Percentiles rank a stretch among this genome's conserved stretches.
Evolutionary conservation across 164 flowering plant species (phyloP).

Genomic region (Tetracentron sinense): DNA sequence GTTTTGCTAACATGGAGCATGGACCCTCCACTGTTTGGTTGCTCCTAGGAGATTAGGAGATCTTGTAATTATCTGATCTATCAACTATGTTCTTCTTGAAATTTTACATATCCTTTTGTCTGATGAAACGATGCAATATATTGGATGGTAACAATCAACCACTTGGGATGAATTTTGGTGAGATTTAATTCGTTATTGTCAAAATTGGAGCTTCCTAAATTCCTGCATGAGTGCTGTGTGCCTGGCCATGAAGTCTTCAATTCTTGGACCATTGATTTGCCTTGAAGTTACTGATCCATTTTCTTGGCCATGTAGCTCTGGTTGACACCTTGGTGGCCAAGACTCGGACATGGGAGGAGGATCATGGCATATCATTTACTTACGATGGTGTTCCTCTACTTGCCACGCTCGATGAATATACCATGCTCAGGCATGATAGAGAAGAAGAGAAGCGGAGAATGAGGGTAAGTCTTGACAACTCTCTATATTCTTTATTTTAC

Average conservation of each 20-base stretch:
- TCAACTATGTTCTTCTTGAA: too few relatives aligned
- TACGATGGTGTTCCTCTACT: slow-evolving; percentile 98
- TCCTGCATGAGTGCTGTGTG: neutral
- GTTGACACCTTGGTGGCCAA: slow-evolving; percentile 75
- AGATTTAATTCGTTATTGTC: neutral
- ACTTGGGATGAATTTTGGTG: neutral
- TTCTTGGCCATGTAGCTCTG: slow-evolving; percentile 37
- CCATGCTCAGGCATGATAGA: slow-evolving; percentile 90
- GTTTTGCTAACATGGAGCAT: neutral
- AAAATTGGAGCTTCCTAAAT: neutral
- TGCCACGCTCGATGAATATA: slow-evolving; percentile 92
- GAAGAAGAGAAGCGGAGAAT: slow-evolving; percentile 89
- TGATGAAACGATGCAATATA: too few relatives aligned
- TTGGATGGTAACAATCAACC: too few relatives aligned
- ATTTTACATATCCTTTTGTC: neutral
- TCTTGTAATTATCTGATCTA: too few relatives aligned
- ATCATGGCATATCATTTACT: slow-evolving; percentile 57
- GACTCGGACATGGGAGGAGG: slow-evolving; percentile 96
- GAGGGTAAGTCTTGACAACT: slow-evolving; percentile 46
- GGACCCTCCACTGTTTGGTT: neutral
- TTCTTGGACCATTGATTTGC: neutral
- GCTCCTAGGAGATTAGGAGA: neutral
- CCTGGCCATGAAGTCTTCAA: neutral
- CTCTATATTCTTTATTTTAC: neutral
- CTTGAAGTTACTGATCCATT: neutral